Percentiles rank a stretch among this genome's conserved stretches.
These are phyloP conservation scores for Penicillium pulvis DNA, from an alignment of 495 filamentous ascomycete species.

Conservation along the genomic window DNA sequence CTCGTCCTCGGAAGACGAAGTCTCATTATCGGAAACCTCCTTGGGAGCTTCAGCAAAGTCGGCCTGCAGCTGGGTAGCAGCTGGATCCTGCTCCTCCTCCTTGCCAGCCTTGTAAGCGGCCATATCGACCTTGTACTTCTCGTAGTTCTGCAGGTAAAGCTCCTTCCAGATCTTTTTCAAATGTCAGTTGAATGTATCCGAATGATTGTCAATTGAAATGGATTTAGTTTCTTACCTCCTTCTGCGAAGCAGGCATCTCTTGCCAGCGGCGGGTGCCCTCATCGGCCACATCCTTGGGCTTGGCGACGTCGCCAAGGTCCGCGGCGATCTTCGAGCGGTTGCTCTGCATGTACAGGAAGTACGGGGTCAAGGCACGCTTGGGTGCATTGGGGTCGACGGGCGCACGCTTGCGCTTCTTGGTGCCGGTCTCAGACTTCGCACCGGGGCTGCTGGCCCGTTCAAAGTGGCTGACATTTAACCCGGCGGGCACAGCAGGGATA, in stretches of 20 bases:
- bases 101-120: slow-evolving; percentile 67
- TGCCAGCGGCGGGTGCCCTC: slow-evolving; percentile 84
- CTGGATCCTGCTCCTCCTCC: slow-evolving; percentile 56
- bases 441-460: slow-evolving; percentile 43
- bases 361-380: slow-evolving; percentile 89
- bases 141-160: slow-evolving; percentile 74
- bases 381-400: slow-evolving; percentile 88
- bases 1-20: slow-evolving; percentile 33
- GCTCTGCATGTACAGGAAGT: slow-evolving; percentile 88
- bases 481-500: slow-evolving; percentile 49
- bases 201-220: neutral
- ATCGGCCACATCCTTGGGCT: slow-evolving; percentile 76
- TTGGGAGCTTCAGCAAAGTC: slow-evolving; percentile 54
- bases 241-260: slow-evolving; percentile 69
- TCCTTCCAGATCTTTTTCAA: slow-evolving; percentile 66
- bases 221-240: slow-evolving; percentile 60
- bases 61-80: slow-evolving; percentile 56
- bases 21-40: slow-evolving; percentile 33
- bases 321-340: slow-evolving; percentile 74
- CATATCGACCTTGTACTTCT: slow-evolving; percentile 69
- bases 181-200: slow-evolving; percentile 6
- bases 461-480: slow-evolving; percentile 44
- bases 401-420: slow-evolving; percentile 84
- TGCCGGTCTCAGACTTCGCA: slow-evolving; percentile 56
- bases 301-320: slow-evolving; percentile 69